Base-by-base conservation (phyloP, 73 alveolate species). In the Breviolum minutum region DNA sequence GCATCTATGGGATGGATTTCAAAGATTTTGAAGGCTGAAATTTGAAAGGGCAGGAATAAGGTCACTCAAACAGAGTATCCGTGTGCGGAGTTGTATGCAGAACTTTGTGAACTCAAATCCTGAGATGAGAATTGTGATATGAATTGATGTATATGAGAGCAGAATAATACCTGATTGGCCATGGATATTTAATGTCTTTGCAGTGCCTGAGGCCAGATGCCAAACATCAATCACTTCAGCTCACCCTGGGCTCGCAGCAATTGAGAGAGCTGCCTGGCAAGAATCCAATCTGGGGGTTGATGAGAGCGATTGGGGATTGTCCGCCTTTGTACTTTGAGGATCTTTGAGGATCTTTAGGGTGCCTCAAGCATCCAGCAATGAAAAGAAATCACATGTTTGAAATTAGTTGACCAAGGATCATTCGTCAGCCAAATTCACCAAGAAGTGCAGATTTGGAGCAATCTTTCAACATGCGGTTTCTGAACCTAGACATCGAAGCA, bases 401-500 rank as follows among this genome's bases (percentile, higher is more conserved):
- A 16, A 14, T 14, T 27, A 9, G 27, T 12, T 22, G 40, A n/a
- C 80, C 62, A 63, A 70, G 82, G 96, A 90, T 90, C 83, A 12
- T 90, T n/a, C 96, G 76, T 2, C 96, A 60, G 63, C 66, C 87
- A 17, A 48, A 27, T 48, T 62, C 96, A 24, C 68, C 88, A 14
- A 90, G 74, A 30, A 71, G 63, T 19, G 96, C 20, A 48, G 96
- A 90, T n/a, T 17, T 90, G 88, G 96, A 90, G 63, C 96, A 71
- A 27, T 40, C 87, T 87, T 90, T 90, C 96, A 76, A 90, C 48
- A 26, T 90, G 22, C 96, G 96, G 19, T 90, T 90, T 29, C 63
- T 90, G 76, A 90, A 90, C 87, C 87, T 90, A 14, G 96, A 90
- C 68, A 90, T 90, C 69, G 96, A 90, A 27, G 96, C 96, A 5